Base-by-base conservation (phyloP, 345 rosid species). In the Cardamine chenopodiifolia region DNA sequence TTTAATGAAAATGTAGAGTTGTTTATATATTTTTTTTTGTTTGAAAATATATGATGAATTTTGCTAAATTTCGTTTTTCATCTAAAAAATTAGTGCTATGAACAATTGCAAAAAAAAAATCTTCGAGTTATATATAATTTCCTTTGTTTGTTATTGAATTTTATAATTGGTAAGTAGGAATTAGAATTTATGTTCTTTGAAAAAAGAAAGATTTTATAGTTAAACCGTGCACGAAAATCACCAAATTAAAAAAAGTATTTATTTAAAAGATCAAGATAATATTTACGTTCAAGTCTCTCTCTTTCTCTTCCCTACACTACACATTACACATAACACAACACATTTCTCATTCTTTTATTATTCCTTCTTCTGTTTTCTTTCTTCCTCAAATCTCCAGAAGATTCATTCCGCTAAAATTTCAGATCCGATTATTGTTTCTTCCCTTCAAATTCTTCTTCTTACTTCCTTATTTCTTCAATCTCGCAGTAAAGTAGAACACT, bases 391-490 rank as follows among this genome's bases (percentile, higher is more conserved):
- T 52, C 57, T 52, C 70, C 42, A 53, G 57, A 73, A 77, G 77
- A 59, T 62, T 45, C 49, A 45, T 45, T 45, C 4, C 77, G 53
- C 69, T 73, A 9, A 50, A 63, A 73, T 74, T 74, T 76, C 81
- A 75, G 85, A 79, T 82, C 88, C 77, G 65, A 53, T 39, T 61
- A 47, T 39, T 35, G 18, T 4, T 35, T 37, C 29, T 37, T 60
- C 25, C 82, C 47, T 65, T 34, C 63, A 22, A 50, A 72, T 50
- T 72, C 53, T 49, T 71, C 55, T 60, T 58, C 52, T 66, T 44
- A 55, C 68, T 55, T 80, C 67, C 25, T 72, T 39, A 40, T 28
- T 50, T 32, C 37, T 4, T 32, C 18, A 28, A 11, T 19, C 65
- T 32, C 63, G 26, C 35, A 40, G 20, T 22, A 50, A 73, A 73